Base-by-base conservation (phyloP, 345 rosid genomes). In the Camelina laxa region DNA sequence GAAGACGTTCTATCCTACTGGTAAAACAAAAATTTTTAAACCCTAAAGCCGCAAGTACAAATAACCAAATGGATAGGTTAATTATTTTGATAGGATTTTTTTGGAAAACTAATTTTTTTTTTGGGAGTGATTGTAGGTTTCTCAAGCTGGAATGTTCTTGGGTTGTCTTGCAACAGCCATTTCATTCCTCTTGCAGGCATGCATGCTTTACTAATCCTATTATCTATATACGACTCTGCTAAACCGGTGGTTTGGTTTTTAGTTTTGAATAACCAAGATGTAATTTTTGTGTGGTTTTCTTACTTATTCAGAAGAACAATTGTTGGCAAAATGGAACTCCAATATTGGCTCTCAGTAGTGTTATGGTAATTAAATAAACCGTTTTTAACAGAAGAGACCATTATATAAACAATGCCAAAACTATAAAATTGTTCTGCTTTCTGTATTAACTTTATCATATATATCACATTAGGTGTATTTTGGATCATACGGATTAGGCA, bases 1-100 rank as follows among this genome's bases (percentile, higher is more conserved):
- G 98, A 42, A 78, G 97, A 80, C 76, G 92, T 42, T 85, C 86
- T 0, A 92, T 93, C 56, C 77, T 93, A 66, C 53, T 93, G 91
- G 98, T 91, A 81, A 55, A 7, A 24, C 81, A 69, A 53, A 69
- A 57, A 13, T 12, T 11, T 30, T 16, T 1, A 22, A 48, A 48
- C 7, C 55, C 5, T 0, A 33, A 35, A 31, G 2, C 4, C 4
- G 1, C 45, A 56, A 15, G 14, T 24, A 6, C 44, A 10, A 35
- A 3, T 42, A 31, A 45, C 20, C 14, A 2, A 27, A 58, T 42
- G 5, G 9, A 19, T 33, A 33, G 17, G 12, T 27, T 27, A 27
- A 27, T 38, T 35, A 7, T 35, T 35, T 35, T 35, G 10, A 7
- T n/a, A n/a, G n/a, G n/a, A n/a, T n/a, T n/a, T n/a, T n/a, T n/a